These are phyloP conservation scores for Parastagonospora avenae DNA, from an alignment of 2,329 filamentous ascomycete species.

Conservation along the genomic window DNA sequence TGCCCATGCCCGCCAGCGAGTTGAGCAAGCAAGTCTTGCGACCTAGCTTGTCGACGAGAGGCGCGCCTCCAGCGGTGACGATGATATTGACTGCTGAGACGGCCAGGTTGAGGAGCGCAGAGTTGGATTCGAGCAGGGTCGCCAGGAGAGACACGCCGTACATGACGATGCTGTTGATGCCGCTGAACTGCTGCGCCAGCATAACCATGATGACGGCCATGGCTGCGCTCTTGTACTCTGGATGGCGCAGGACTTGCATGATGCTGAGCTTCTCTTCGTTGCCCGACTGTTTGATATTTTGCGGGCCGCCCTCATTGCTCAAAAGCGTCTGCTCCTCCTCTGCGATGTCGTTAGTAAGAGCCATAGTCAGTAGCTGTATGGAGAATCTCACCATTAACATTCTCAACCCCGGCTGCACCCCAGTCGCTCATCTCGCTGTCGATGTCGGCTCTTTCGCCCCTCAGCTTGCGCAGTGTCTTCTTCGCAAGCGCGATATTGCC, in stretches of 20 bases:
- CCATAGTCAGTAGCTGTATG: too few species aligned
- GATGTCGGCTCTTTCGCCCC: conserved; percentile 72
- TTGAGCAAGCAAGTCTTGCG: conserved; percentile 83
- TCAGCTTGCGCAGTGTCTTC: conserved; percentile 72
- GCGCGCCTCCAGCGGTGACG: conserved; percentile 80
- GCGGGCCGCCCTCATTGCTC: conserved; percentile 42
- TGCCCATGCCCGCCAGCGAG: conserved; percentile 84
- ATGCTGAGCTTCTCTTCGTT: conserved; percentile 49
- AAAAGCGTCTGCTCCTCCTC: conserved; percentile 77
- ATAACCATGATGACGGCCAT: conserved; percentile 91
- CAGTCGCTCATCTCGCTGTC: conserved; percentile 70
- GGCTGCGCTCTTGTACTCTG: conserved; percentile 77
- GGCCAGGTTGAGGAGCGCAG: conserved; percentile 81
- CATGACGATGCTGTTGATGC: conserved; percentile 97
- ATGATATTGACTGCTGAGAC: conserved; percentile 87
- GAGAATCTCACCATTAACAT: conserved; percentile 33
- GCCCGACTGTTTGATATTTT: conserved; percentile 29
- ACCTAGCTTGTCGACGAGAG: conserved; percentile 84
- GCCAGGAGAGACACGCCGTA: conserved; percentile 92
- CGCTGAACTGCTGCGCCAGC: conserved; percentile 89
- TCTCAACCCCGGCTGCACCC: conserved; percentile 40
- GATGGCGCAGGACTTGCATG: conserved; percentile 66
- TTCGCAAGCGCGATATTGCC: conserved; percentile 66
- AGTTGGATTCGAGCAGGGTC: conserved; percentile 78
- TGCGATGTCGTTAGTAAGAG: conserved; percentile 22